Conservation (phyloP, 2,329 filamentous ascomycete species). For the Helotiales sp. region DNA sequence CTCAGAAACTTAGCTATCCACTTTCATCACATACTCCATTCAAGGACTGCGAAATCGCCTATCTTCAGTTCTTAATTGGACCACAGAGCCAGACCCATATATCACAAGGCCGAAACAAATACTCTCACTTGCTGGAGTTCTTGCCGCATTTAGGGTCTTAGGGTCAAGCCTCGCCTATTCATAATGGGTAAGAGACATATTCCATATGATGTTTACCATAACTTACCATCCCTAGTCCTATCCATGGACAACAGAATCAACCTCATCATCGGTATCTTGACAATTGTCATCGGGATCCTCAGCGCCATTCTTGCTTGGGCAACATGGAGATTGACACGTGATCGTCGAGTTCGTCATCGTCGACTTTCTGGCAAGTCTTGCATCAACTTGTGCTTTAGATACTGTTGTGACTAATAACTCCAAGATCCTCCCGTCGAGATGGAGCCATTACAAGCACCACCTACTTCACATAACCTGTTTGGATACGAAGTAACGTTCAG, state of each 20-base stretch:
- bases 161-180: no score
- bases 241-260: conserved; percentile 11
- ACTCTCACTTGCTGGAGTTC: no score
- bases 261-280: conserved; percentile 13
- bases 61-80: no score
- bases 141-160: no score
- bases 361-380: neutral
- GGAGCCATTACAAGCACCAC: neutral
- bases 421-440: neutral
- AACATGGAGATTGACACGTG: conserved; percentile 10
- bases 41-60: no score
- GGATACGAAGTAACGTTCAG: neutral
- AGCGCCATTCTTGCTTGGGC: conserved; percentile 10
- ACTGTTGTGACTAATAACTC: neutral
- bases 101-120: no score
- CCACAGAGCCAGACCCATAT: no score
- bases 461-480: neutral
- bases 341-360: neutral
- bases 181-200: no score
- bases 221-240: neutral
- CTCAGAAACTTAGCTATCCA: no score
- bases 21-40: no score
- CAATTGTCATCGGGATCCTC: conserved; percentile 6
- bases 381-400: neutral
- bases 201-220: no score